Conservation (phyloP, 805 yeast species). For the Ogataea trehalophila region DNA sequence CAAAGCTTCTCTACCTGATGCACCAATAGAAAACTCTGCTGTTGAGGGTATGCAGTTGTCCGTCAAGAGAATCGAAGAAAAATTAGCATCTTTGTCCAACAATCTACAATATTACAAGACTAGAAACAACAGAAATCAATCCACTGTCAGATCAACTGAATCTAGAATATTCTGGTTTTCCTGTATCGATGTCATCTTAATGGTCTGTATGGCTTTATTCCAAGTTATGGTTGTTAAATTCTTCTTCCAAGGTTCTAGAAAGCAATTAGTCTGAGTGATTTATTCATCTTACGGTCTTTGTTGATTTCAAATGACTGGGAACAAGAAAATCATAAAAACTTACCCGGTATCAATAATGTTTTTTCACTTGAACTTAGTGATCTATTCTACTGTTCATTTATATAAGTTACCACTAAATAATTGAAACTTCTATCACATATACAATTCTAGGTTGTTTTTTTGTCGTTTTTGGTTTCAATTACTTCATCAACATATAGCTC, state of each 20-base stretch:
- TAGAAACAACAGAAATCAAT: conserved; percentile 87
- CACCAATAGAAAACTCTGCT: conserved; percentile 49
- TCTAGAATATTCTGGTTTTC: conserved; percentile 60
- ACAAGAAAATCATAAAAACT: too few relatives aligned
- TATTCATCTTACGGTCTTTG: too few relatives aligned
- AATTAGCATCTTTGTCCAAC: conserved; percentile 51
- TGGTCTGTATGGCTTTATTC: conserved; percentile 64
- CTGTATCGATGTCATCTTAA: conserved; percentile 56
- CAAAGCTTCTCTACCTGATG: conserved; percentile 59
- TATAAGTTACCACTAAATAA: too few relatives aligned
- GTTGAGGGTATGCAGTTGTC: conserved; percentile 52
- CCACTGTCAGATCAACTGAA: conserved; percentile 65
- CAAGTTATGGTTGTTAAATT: conserved; percentile 67
- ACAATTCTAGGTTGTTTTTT: too few relatives aligned
- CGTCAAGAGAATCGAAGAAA: conserved; percentile 53
- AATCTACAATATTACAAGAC: conserved; percentile 79
- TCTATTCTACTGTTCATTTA: too few relatives aligned
- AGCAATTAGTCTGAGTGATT: conserved; percentile 45
- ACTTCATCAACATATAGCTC: too few relatives aligned
- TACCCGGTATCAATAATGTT: too few relatives aligned
- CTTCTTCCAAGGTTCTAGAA: conserved; percentile 68
- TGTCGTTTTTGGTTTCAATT: too few relatives aligned
- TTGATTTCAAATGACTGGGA: too few relatives aligned
- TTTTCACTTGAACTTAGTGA: too few relatives aligned
- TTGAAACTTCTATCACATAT: too few relatives aligned